Evolutionary conservation across 1,139 yeast species (phyloP).

Genomic region (Wickerhamomyces sp.): DNA sequence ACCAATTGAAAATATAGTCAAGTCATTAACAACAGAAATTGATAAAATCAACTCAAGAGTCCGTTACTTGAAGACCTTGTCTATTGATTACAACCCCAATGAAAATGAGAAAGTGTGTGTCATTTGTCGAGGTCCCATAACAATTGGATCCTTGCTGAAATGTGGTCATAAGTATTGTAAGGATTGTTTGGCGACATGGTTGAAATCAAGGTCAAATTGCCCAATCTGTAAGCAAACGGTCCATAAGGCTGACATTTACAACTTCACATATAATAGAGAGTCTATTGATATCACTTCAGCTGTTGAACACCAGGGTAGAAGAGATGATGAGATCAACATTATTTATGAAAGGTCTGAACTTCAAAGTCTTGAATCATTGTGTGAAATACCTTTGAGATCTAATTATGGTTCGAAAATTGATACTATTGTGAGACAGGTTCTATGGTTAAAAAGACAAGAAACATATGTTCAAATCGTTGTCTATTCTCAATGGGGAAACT

Average conservation of each 20-base stretch:
- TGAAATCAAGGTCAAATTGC: slow-evolving; percentile 49
- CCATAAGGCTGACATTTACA: slow-evolving; percentile 45
- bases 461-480: slow-evolving; percentile 73
- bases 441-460: slow-evolving; percentile 55
- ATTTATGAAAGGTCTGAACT: slow-evolving; percentile 48
- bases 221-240: slow-evolving; percentile 71
- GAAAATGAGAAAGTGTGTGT: slow-evolving; percentile 52
- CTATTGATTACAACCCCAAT: slow-evolving; percentile 17
- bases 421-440: slow-evolving; percentile 67
- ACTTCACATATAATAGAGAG: slow-evolving; percentile 33
- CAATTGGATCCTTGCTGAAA: slow-evolving; percentile 71
- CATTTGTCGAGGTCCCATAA: slow-evolving; percentile 69
- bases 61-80: slow-evolving; percentile 57
- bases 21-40: slow-evolving; percentile 13
- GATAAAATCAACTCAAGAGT: slow-evolving; percentile 44
- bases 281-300: slow-evolving; percentile 12
- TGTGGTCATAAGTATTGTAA: slow-evolving; percentile 92
- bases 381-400: slow-evolving; percentile 38
- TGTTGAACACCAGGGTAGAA: slow-evolving; percentile 8
- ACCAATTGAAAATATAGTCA: background rate
- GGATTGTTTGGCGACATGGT: slow-evolving; percentile 74
- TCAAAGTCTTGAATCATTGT: slow-evolving; percentile 40
- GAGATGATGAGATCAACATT: slow-evolving; percentile 32
- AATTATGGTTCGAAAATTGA: slow-evolving; percentile 84
- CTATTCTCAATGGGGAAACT: slow-evolving; percentile 84